Evolutionary conservation across 257 asterid genomes (phyloP), one percentile per base, ranked within the genome.

Genomic region (Thymus quinquecostatus): DNA sequence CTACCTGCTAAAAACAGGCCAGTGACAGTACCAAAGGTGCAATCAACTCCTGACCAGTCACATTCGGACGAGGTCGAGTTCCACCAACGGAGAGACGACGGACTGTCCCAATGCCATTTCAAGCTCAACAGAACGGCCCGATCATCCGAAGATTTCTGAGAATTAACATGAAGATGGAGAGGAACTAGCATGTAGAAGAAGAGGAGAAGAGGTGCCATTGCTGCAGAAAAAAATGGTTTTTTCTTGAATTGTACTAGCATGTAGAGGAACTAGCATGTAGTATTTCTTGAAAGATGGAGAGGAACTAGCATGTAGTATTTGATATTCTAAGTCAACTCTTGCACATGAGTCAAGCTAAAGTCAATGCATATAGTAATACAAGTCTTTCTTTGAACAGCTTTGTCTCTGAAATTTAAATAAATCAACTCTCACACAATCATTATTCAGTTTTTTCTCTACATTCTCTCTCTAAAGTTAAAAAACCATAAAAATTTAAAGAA

Each of bases 31-130:
- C 75, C 80, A 2, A 2, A 54, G 13, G 7, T 14, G 72, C 84
- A 82, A 1, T 72, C 66, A 2, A 82, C 50, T 32, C 29, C 76
- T 2, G 81, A 53, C 82, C 84, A 79, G 9, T 60, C 58, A 8
- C 82, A 83, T 0, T 21, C 57, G 14, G 51, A 68, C 1, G 83
- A 77, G 38, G 57, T 64, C 8, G 77, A 70, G 70, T 74, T 81
- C 89, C 95, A 88, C 3, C 63, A 32, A 1, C 33, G 28, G 7
- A 86, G 82, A 0, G 81, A 63, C 1, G 66, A 29, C 11, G 89
- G 82, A 75, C 75, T 70, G 4, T 71, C 77, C 91, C 89, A 88
- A 3, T 79, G 79, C 4, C 79, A 71, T 60, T 86, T 84, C 32
- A 86, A 65, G 60, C 77, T 66, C 53, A 88, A 70, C 6, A 88